A percentile compares a stretch with the other conserved stretches of the same genome.
These are phyloP conservation scores for Mrakia blollopis DNA, from an alignment of 768 basidiomycete species.

Conservation along the genomic window DNA sequence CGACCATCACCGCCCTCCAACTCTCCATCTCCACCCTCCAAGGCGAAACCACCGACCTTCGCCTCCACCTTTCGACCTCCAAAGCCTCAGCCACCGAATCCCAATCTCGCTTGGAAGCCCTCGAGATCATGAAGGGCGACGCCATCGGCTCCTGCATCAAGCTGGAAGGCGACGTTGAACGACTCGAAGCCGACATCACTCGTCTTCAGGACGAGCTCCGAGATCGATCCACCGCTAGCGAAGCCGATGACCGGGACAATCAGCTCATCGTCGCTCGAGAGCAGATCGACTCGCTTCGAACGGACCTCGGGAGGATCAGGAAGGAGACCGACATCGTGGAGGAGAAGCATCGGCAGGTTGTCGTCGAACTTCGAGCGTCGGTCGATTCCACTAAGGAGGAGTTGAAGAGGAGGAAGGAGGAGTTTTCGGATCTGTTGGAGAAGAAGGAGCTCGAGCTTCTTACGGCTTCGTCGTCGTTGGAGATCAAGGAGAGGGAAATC, in stretches of 20 bases:
- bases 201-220: background rate
- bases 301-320: background rate
- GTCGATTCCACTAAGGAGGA: background rate
- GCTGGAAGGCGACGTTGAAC: slow-evolving; percentile 5
- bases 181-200: background rate
- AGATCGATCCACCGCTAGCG: background rate
- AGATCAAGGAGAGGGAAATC: background rate
- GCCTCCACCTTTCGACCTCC: background rate
- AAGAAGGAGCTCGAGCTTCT: background rate
- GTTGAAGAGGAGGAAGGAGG: background rate
- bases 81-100: background rate
- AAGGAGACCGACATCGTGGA: background rate
- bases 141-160: background rate
- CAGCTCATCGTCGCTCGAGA: background rate
- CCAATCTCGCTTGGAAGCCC: background rate
- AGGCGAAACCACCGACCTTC: background rate
- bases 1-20: background rate
- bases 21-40: background rate
- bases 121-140: background rate
- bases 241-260: background rate
- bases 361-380: background rate
- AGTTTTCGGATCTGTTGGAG: background rate
- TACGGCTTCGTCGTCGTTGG: background rate
- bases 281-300: background rate
- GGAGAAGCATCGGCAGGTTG: background rate